Base-by-base conservation (phyloP, 306 rosid genomes). In the Prunus mira region DNA sequence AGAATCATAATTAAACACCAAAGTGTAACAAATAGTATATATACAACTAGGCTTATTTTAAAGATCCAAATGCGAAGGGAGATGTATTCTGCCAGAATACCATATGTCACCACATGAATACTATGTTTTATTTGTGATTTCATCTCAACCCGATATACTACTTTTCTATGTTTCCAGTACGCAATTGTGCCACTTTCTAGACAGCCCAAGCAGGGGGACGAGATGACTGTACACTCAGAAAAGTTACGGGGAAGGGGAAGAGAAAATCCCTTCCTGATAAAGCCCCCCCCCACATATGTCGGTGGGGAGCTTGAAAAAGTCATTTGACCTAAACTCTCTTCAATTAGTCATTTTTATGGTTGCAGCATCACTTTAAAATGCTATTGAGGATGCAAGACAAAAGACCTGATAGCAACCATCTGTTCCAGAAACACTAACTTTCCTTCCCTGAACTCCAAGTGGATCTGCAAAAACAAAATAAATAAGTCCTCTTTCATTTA, bases 391-490 rank as follows among this genome's bases (percentile, higher is more conserved):
- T 57, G 55, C 46, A 50, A 62, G 71, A 72, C 76, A 19, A 69
- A 62, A 73, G 71, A 94, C 98, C 99, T 95, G 96, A 72, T 49
- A 25, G 82, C 96, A 85, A 38, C 83, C 91, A 73, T 88, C 90
- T 72, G 62, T 34, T 80, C 97, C 98, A 70, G 93, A 20, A 79
- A 55, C 85, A 68, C 80, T 17, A 83, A 92, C 90, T 81, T 90
- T 92, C 82, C 97, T 92, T 79, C 98, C 98, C 79, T 94, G 98
- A 79, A 94, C 91, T 67, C 98, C 98, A 84, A 91, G 91, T 43
- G 89, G 75, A 72, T 94, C 98, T 94, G 87, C 84, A 64, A 46
- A 82, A 62, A 63, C 12, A 76, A 66, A 25, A 60, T 0, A 18
- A 15, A 72, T 51, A 81, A 68, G 71, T 30, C 46, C 56, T 58